A percentile compares a stretch with the other conserved stretches of the same genome.
Conservation (phyloP, 2,329 filamentous ascomycete genomes). For the Gaeumannomyces tritici region DNA sequence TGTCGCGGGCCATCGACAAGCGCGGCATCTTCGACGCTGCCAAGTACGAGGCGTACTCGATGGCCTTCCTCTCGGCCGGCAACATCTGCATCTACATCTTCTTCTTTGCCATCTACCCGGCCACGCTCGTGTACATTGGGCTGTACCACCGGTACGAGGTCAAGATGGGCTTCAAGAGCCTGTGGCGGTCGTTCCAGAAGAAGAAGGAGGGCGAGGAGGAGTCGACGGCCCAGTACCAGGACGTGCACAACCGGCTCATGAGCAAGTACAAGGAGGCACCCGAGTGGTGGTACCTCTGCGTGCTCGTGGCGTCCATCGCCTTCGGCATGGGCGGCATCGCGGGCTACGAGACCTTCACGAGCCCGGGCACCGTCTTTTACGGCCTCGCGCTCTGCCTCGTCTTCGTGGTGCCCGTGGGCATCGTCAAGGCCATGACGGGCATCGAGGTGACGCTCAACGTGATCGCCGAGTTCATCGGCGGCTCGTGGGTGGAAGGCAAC, state of each 20-base stretch:
- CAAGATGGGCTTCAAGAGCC: constrained; percentile 13
- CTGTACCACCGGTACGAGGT: constrained; percentile 26
- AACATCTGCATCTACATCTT: constrained; percentile 43
- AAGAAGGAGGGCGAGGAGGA: constrained; percentile 25
- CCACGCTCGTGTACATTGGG: constrained; percentile 37
- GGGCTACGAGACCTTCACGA: constrained; percentile 39
- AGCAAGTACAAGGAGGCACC: constrained; percentile 35
- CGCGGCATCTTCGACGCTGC: constrained; percentile 32
- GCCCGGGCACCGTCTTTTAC: constrained; percentile 40
- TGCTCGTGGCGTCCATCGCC: constrained; percentile 31
- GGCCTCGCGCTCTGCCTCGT: constrained; percentile 37
- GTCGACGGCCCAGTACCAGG: constrained; percentile 11
- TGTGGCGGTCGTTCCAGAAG: constrained; percentile 33
- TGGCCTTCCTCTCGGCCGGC: constrained; percentile 38
- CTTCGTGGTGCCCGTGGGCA: constrained; percentile 41
- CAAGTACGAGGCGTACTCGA: constrained; percentile 40
- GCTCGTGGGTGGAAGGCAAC: constrained; percentile 39
- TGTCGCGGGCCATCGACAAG: constrained; percentile 29
- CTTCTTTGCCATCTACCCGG: constrained; percentile 45
- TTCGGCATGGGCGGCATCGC: constrained; percentile 36
- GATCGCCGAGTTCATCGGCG: constrained; percentile 42
- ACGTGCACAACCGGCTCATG: constrained; percentile 39
- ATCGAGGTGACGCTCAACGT: constrained; percentile 43
- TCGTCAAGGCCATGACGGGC: constrained; percentile 43
- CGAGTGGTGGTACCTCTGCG: constrained; percentile 43